Percentiles rank a stretch among this genome's conserved stretches.
phyloP scores from a whole-genome alignment of 306 rosid species.

The Citrullus amarus region DNA sequence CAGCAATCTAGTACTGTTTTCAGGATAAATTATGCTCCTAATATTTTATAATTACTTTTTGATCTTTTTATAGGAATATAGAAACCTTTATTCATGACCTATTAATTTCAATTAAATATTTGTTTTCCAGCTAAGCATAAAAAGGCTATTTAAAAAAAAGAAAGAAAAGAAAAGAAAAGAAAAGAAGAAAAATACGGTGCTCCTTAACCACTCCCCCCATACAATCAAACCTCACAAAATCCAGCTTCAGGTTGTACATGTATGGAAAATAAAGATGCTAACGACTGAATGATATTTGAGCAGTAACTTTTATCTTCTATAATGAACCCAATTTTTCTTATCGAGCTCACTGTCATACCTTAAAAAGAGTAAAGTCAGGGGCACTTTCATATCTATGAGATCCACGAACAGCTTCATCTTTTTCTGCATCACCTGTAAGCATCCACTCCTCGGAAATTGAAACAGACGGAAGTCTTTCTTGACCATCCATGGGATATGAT shows the following conservation, averaged over 20 bases:
- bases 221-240: not conserved
- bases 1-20: not conserved
- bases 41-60: not conserved
- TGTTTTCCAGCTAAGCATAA: not conserved
- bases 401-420: conserved; percentile 66
- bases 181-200: not conserved
- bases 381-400: conserved; percentile 92
- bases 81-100: not conserved
- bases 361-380: conserved; percentile 85
- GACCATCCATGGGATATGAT: conserved; percentile 72
- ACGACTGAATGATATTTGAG: not conserved
- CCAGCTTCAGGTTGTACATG: not conserved
- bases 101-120: not conserved
- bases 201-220: not conserved
- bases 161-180: too few relatives aligned
- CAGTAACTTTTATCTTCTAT: not conserved
- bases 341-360: conserved; percentile 40
- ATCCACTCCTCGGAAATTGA: conserved; percentile 93
- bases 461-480: conserved; percentile 81
- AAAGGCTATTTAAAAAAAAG: not conserved
- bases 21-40: not conserved
- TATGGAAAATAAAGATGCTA: conserved; percentile 4
- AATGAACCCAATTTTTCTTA: not conserved
- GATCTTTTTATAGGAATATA: not conserved
- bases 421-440: conserved; percentile 70